A percentile compares a stretch with the other conserved stretches of the same genome.
These are phyloP conservation scores for Parastagonospora avenae DNA, from an alignment of 2,329 filamentous ascomycete species.

Conservation along the genomic window DNA sequence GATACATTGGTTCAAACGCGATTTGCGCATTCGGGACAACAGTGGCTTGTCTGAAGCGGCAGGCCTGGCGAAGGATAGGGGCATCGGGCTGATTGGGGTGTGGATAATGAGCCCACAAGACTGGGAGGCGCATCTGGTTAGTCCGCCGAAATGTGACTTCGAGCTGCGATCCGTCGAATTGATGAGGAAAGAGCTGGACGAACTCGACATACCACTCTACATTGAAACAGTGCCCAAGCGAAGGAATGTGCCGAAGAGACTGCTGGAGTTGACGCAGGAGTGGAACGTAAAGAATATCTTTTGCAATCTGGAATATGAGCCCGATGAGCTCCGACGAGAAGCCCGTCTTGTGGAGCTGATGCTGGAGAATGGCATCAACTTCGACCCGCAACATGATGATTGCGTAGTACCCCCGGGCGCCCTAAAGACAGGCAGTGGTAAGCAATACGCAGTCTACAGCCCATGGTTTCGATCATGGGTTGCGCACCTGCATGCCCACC, in stretches of 20 bases:
- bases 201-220: constrained; percentile 77
- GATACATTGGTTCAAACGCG: constrained; percentile 90
- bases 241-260: constrained; percentile 62
- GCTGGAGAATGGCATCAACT: constrained; percentile 66
- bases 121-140: constrained; percentile 77
- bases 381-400: constrained; percentile 78
- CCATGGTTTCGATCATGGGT: constrained; percentile 84
- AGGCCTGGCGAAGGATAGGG: constrained; percentile 67
- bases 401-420: constrained; percentile 79
- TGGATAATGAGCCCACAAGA: constrained; percentile 85
- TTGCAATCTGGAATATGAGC: constrained; percentile 88
- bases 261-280: constrained; percentile 68
- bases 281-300: constrained; percentile 80
- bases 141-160: constrained; percentile 78
- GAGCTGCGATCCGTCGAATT: constrained; percentile 72
- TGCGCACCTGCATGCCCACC: constrained; percentile 71
- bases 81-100: constrained; percentile 73
- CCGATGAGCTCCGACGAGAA: constrained; percentile 84
- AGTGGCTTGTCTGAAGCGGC: constrained; percentile 70
- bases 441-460: constrained; percentile 81
- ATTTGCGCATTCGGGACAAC: constrained; percentile 77
- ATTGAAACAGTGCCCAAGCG: constrained; percentile 73
- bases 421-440: constrained; percentile 70
- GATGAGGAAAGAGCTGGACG: constrained; percentile 68
- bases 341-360: constrained; percentile 66